Evolutionary conservation across 1,284 basidiomycete genomes (phyloP).

Genomic region (Ustilago hordei): DNA sequence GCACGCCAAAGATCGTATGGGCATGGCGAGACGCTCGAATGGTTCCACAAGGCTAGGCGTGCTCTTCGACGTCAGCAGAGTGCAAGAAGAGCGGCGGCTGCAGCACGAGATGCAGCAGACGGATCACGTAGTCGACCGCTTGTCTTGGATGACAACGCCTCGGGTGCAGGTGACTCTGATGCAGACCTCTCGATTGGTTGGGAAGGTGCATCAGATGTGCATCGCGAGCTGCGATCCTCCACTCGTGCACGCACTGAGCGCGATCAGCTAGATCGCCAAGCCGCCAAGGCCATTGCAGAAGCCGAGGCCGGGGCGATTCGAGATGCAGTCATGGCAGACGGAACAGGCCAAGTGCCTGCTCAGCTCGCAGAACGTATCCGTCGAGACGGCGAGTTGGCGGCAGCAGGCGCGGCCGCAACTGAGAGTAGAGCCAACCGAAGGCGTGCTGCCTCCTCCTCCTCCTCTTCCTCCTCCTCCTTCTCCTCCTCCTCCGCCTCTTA

Average conservation of each 20-base stretch:
- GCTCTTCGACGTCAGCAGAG: slow-evolving; percentile 45
- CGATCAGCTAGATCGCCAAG: slow-evolving; percentile 9
- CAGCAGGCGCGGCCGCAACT: slow-evolving; percentile 2
- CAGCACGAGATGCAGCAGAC: slow-evolving; percentile 7
- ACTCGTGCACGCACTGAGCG: slow-evolving; percentile 15
- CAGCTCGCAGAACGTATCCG: slow-evolving; percentile 40
- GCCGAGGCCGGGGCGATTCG: slow-evolving; percentile 51
- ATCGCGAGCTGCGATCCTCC: slow-evolving; percentile 22
- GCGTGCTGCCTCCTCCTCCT: background rate
- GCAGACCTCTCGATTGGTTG: slow-evolving; percentile 41
- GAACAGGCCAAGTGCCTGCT: slow-evolving; percentile 37
- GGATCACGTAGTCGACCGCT: slow-evolving; percentile 1
- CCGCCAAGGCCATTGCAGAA: slow-evolving; percentile 47
- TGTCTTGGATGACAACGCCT: slow-evolving; percentile 17
- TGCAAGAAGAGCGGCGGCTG: slow-evolving; percentile 23
- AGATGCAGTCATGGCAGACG: slow-evolving; percentile 56
- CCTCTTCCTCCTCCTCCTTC: no score
- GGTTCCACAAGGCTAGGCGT: slow-evolving; percentile 55
- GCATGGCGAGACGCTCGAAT: slow-evolving; percentile 49
- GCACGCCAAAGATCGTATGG: slow-evolving; percentile 25
- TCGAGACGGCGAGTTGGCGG: slow-evolving; percentile 26
- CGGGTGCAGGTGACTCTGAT: slow-evolving; percentile 35
- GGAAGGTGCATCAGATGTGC: slow-evolving; percentile 25
- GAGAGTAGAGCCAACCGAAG: background rate
- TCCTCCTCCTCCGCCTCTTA: no score